phyloP scores from a whole-genome alignment of 345 rosid species.

The Boechera stricta region DNA sequence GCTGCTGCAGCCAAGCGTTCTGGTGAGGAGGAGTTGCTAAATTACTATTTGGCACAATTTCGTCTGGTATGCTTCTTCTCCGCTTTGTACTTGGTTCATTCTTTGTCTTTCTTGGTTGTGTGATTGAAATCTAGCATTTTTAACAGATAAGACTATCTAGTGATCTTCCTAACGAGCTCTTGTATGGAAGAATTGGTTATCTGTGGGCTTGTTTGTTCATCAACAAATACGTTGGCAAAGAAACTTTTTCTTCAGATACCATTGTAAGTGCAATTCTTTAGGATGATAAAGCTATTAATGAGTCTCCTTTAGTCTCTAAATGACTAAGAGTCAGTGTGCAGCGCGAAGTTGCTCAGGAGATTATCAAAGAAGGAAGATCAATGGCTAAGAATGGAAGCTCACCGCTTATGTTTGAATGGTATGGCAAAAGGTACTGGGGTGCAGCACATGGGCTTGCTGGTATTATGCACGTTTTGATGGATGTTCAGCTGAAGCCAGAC shows the following conservation, averaged over 20 bases:
- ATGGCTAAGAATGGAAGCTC: slow-evolving; percentile 49
- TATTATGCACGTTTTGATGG: slow-evolving; percentile 68
- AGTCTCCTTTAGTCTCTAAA: background rate
- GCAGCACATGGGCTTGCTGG: slow-evolving; percentile 85
- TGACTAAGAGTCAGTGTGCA: slow-evolving; percentile 38
- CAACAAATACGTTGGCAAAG: slow-evolving; percentile 56
- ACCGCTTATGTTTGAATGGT: slow-evolving; percentile 74
- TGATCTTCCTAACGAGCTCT: slow-evolving; percentile 59
- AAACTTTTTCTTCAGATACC: slow-evolving; percentile 51
- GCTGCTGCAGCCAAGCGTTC: slow-evolving; percentile 62
- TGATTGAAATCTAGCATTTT: background rate
- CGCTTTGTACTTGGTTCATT: background rate
- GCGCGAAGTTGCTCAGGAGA: slow-evolving; percentile 56
- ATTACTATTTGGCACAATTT: slow-evolving; percentile 54
- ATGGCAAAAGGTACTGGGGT: slow-evolving; percentile 76
- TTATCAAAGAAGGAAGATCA: slow-evolving; percentile 58
- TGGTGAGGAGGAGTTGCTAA: slow-evolving; percentile 48
- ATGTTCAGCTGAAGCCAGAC: slow-evolving; percentile 61
- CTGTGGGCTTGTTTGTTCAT: slow-evolving; percentile 69
- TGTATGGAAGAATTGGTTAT: slow-evolving; percentile 70
- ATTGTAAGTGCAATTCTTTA: slow-evolving; percentile 49
- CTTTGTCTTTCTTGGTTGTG: background rate
- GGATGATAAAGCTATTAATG: background rate
- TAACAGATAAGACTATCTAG: slow-evolving; percentile 57
- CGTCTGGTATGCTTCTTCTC: slow-evolving; percentile 48